Evolutionary conservation across 2,329 filamentous ascomycete genomes (phyloP).

Genomic region (Cladorrhinum sp.): DNA sequence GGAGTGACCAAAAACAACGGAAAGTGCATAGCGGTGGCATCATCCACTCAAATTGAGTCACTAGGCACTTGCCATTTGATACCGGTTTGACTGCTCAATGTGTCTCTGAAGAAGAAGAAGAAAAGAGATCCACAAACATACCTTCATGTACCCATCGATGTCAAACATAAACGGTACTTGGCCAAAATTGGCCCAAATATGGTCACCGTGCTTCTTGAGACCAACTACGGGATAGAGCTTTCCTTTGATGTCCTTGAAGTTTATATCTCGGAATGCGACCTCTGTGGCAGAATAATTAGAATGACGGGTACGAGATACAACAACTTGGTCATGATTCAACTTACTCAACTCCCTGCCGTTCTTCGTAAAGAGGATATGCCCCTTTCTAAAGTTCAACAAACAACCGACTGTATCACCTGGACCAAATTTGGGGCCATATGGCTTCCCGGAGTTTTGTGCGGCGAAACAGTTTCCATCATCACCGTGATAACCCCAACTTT

Average conservation of each 20-base stretch:
- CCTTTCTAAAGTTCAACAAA: slow-evolving; percentile 62
- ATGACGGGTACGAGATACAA: too few species aligned
- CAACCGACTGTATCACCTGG: slow-evolving; percentile 60
- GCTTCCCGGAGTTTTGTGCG: slow-evolving; percentile 53
- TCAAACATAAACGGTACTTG: slow-evolving; percentile 82
- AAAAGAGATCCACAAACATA: slow-evolving; percentile 38
- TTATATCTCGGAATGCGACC: slow-evolving; percentile 66
- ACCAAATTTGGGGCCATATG: slow-evolving; percentile 56
- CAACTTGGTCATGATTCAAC: slow-evolving; percentile 21
- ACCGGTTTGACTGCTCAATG: too few species aligned
- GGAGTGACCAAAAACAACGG: not conserved
- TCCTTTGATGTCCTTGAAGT: slow-evolving; percentile 52
- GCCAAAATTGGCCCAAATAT: slow-evolving; percentile 63
- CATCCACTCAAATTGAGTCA: not conserved
- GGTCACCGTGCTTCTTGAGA: slow-evolving; percentile 62
- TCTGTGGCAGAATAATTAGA: slow-evolving; percentile 44
- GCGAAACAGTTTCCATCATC: slow-evolving; percentile 63
- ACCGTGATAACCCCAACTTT: slow-evolving; percentile 67
- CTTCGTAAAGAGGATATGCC: slow-evolving; percentile 66
- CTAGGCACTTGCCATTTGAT: not conserved
- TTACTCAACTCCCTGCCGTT: slow-evolving; percentile 58
- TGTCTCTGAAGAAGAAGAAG: too few species aligned
- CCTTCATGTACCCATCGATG: slow-evolving; percentile 81
- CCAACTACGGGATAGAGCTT: slow-evolving; percentile 66
- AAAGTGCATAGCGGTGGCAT: too few species aligned